These are phyloP conservation scores for Citrus inodora DNA, from an alignment of 345 rosid genomes.

Conservation along the genomic window DNA sequence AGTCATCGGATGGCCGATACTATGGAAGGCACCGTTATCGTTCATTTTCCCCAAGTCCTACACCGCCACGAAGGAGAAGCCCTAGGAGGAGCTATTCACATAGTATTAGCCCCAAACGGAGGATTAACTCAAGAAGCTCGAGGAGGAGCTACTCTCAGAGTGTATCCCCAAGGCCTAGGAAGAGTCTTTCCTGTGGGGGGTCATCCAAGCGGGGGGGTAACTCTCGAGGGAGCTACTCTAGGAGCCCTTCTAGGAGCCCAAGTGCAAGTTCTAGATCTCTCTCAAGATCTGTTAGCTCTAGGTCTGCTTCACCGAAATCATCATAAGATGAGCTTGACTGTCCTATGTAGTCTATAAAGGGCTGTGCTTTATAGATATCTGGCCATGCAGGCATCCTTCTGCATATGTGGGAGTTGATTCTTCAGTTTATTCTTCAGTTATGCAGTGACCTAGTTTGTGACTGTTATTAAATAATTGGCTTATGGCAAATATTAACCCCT, in stretches of 20 bases:
- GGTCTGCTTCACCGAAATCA: conserved; percentile 27
- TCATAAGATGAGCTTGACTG: conserved; percentile 1
- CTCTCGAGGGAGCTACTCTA: conserved; percentile 28
- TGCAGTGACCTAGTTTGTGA: too few relatives aligned
- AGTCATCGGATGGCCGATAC: background rate
- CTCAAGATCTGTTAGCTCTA: conserved; percentile 60
- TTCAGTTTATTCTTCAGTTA: background rate
- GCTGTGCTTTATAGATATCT: background rate
- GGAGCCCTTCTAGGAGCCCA: conserved; percentile 21
- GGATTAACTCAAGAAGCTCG: conserved; percentile 1
- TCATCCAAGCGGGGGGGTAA: background rate
- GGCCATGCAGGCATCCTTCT: background rate
- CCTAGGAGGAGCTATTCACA: conserved; percentile 9
- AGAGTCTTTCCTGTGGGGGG: conserved; percentile 14
- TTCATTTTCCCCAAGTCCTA: conserved; percentile 27
- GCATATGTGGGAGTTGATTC: background rate
- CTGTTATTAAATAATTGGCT: background rate
- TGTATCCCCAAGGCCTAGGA: conserved; percentile 34
- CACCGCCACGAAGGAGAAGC: conserved; percentile 7
- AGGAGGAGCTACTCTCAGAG: conserved; percentile 30
- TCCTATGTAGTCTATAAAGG: background rate
- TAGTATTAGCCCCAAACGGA: conserved; percentile 5
- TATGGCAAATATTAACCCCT: background rate
- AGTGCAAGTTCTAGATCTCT: conserved; percentile 53
- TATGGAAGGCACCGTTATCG: conserved; percentile 4